A percentile compares a stretch with the other conserved stretches of the same genome.
These are phyloP conservation scores for Xylaria intraflava DNA, from an alignment of 495 filamentous ascomycete genomes.

Conservation along the genomic window DNA sequence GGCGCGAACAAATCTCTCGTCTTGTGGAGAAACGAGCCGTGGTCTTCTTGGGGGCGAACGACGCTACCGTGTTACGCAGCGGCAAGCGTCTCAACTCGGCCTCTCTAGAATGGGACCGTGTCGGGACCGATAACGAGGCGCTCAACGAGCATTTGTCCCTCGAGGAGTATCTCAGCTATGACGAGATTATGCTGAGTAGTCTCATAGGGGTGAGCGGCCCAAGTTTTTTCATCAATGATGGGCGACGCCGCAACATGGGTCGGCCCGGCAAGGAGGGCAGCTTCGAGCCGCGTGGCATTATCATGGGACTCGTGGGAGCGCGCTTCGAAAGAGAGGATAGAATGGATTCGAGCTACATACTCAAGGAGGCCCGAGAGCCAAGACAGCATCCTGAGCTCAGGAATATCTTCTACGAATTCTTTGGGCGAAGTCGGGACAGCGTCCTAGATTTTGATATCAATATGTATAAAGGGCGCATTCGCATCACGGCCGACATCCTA, in stretches of 20 bases:
- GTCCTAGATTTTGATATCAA: conserved; percentile 5
- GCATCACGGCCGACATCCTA: conserved; percentile 22
- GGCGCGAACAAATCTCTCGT: conserved; percentile 14
- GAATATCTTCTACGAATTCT: conserved; percentile 15
- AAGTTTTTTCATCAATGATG: conserved; percentile 25
- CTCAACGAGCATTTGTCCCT: conserved; percentile 3
- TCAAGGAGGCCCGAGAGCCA: neutral
- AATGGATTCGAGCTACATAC: conserved; percentile 19
- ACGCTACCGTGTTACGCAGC: conserved; percentile 16
- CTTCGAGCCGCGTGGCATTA: conserved; percentile 22
- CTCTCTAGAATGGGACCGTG: conserved; percentile 15
- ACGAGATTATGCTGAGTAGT: conserved; percentile 27
- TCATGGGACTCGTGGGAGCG: conserved; percentile 23
- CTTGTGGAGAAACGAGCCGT: conserved; percentile 21
- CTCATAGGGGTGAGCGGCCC: conserved; percentile 23
- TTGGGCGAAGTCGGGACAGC: neutral
- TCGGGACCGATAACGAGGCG: conserved; percentile 14
- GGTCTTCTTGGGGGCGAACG: conserved; percentile 9
- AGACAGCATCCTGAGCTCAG: conserved; percentile 16
- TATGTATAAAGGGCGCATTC: conserved; percentile 26
- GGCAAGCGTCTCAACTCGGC: neutral
- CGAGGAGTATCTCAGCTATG: conserved; percentile 21
- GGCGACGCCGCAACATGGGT: conserved; percentile 13
- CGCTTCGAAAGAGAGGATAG: conserved; percentile 19
- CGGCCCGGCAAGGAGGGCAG: neutral